These are phyloP conservation scores for Hypoxylon cercidicola DNA, from an alignment of 495 filamentous ascomycete genomes.

Conservation along the genomic window DNA sequence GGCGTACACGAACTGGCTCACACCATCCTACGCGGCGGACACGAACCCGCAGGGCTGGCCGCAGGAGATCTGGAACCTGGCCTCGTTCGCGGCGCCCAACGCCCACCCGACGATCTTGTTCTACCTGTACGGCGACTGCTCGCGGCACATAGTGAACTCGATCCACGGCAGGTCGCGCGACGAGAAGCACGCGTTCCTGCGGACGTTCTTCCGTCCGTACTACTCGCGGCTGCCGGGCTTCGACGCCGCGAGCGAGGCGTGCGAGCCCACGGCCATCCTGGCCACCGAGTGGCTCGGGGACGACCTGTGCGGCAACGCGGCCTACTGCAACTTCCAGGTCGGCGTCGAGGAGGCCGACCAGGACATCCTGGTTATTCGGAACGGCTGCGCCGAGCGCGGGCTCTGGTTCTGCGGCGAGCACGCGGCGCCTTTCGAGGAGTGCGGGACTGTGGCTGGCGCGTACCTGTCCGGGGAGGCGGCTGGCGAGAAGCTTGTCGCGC, in stretches of 20 bases:
- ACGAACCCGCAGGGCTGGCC: conserved; percentile 67
- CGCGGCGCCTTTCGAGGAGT: conserved; percentile 76
- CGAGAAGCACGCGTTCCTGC: conserved; percentile 37
- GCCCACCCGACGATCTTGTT: conserved; percentile 79
- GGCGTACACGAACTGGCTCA: conserved; percentile 66
- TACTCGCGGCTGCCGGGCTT: conserved; percentile 70
- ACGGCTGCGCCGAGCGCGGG: conserved; percentile 82
- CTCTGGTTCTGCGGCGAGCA: conserved; percentile 85
- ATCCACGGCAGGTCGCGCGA: conserved; percentile 17
- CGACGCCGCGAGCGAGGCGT: conserved; percentile 53
- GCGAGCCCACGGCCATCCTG: conserved; percentile 63
- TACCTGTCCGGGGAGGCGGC: conserved; percentile 78
- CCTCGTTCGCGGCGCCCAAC: conserved; percentile 62
- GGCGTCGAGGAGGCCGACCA: conserved; percentile 60
- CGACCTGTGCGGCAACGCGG: conserved; percentile 73
- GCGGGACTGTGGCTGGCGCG: conserved; percentile 77
- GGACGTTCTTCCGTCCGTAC: conserved; percentile 66
- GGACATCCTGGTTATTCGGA: conserved; percentile 81
- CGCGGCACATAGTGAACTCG: conserved; percentile 26
- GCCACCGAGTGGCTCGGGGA: conserved; percentile 76
- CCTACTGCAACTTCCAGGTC: conserved; percentile 78
- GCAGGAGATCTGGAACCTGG: conserved; percentile 73
- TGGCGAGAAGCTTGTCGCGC: conserved; percentile 58
- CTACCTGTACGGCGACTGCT: conserved; percentile 70
- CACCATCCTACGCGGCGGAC: conserved; percentile 60